Evolutionary conservation across 352 stramenopile species (phyloP).

Genomic region (Phytophthora boehmeriae): DNA sequence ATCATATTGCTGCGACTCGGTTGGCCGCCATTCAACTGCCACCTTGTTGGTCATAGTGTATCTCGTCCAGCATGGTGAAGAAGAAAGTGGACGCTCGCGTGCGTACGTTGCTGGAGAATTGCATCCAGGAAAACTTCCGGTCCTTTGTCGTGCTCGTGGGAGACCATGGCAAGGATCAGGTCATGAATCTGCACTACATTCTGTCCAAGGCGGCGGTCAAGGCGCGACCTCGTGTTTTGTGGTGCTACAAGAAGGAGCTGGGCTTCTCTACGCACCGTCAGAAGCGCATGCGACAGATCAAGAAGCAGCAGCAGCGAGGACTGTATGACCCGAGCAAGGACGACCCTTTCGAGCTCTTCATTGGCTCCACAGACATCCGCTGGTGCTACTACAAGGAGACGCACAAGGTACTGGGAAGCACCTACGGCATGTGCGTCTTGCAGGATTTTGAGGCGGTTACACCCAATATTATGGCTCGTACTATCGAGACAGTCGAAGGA

Average conservation of each 20-base stretch:
- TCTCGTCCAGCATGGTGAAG: conserved; percentile 91
- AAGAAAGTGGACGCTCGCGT: conserved; percentile 99
- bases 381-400: conserved; percentile 99
- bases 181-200: conserved; percentile 99
- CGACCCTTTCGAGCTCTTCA: conserved; percentile 99
- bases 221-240: conserved; percentile 96
- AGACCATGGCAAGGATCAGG: conserved; percentile 99
- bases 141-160: conserved; percentile 98
- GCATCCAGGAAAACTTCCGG: conserved; percentile 96
- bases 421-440: conserved; percentile 98
- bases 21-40: conserved; percentile 4
- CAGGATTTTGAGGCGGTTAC: conserved; percentile 99
- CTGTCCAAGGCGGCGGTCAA: conserved; percentile 95
- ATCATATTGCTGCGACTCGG: conserved; percentile 10
- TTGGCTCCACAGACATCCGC: conserved; percentile 97
- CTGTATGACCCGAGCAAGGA: conserved; percentile 93
- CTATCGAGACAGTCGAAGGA: conserved; percentile 99
- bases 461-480: conserved; percentile 98
- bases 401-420: conserved; percentile 98
- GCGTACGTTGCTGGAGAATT: conserved; percentile 97
- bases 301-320: conserved; percentile 93
- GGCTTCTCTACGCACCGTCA: conserved; percentile 98
- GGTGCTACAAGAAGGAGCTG: conserved; percentile 99
- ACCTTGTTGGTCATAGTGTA: too few species aligned
- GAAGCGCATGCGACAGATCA: conserved; percentile 95